Evolutionary conservation across 805 yeast genomes (phyloP).

Genomic region (Ogataea nakhonphanomensis): DNA sequence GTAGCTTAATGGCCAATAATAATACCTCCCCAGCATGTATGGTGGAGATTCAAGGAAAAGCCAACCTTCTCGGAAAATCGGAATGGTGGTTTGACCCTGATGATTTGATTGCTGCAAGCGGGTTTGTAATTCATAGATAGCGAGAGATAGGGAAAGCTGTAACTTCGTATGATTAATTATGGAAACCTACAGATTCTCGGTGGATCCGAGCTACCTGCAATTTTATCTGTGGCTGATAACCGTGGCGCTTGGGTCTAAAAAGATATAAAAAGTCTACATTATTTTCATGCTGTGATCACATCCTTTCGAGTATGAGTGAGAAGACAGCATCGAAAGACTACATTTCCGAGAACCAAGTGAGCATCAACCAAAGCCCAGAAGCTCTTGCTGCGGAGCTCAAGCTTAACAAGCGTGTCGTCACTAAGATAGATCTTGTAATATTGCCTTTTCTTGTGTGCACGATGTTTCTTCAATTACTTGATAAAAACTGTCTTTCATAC

Average conservation of each 20-base stretch:
- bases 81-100: constrained; percentile 24
- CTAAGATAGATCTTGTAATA: constrained; percentile 23
- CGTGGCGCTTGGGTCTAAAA: no score
- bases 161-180: background rate
- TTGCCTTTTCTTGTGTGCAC: constrained; percentile 31
- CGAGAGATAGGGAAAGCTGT: background rate
- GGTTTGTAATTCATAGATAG: constrained; percentile 22
- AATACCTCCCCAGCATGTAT: constrained; percentile 21
- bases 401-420: constrained; percentile 20
- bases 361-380: constrained; percentile 12
- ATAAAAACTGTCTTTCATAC: constrained; percentile 40
- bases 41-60: constrained; percentile 26
- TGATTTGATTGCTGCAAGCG: constrained; percentile 19
- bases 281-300: no score
- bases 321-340: background rate
- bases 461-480: constrained; percentile 32
- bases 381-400: constrained; percentile 15
- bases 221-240: no score
- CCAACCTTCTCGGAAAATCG: constrained; percentile 23
- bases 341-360: background rate
- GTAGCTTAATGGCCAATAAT: constrained; percentile 18
- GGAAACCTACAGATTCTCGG: no score
- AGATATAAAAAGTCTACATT: no score
- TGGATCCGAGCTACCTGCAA: no score
- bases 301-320: background rate